Conservation (phyloP, 2,329 filamentous ascomycete species). For the Nothophaeocryptopus gaeumannii region DNA sequence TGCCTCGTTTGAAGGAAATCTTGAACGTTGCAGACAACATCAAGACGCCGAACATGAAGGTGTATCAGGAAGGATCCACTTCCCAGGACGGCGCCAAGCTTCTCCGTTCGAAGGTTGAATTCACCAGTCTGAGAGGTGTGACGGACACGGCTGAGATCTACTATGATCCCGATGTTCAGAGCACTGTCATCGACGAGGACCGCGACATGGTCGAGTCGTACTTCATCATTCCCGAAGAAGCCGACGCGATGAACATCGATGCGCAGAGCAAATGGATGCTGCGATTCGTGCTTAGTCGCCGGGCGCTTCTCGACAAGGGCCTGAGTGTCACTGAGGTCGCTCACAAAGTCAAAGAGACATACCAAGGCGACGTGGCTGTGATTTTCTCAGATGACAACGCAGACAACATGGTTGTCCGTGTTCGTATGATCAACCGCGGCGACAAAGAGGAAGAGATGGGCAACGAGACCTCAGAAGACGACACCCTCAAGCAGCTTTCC, state of each 20-base stretch:
- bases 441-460: slow-evolving; percentile 60
- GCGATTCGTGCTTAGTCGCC: slow-evolving; percentile 86
- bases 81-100: slow-evolving; percentile 79
- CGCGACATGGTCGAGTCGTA: slow-evolving; percentile 94
- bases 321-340: slow-evolving; percentile 90
- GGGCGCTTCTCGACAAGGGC: slow-evolving; percentile 92
- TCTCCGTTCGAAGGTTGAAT: slow-evolving; percentile 85
- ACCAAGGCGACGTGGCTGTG: slow-evolving; percentile 78
- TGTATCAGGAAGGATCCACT: slow-evolving; percentile 68
- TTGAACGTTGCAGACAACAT: slow-evolving; percentile 96
- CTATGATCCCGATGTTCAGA: slow-evolving; percentile 87
- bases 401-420: slow-evolving; percentile 88
- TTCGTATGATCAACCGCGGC: slow-evolving; percentile 52
- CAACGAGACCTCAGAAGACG: slow-evolving; percentile 68
- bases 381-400: slow-evolving; percentile 99
- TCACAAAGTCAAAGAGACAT: slow-evolving; percentile 82
- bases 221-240: slow-evolving; percentile 88
- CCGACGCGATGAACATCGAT: slow-evolving; percentile 56
- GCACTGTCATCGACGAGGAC: slow-evolving; percentile 83
- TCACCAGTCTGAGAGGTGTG: slow-evolving; percentile 88
- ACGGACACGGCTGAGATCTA: slow-evolving; percentile 93
- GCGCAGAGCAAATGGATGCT: slow-evolving; percentile 90
- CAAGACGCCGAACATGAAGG: slow-evolving; percentile 96
- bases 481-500: slow-evolving; percentile 90
- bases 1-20: slow-evolving; percentile 98